Base-by-base conservation (phyloP, 306 rosid species). In the Fragaria nilgerrensis region DNA sequence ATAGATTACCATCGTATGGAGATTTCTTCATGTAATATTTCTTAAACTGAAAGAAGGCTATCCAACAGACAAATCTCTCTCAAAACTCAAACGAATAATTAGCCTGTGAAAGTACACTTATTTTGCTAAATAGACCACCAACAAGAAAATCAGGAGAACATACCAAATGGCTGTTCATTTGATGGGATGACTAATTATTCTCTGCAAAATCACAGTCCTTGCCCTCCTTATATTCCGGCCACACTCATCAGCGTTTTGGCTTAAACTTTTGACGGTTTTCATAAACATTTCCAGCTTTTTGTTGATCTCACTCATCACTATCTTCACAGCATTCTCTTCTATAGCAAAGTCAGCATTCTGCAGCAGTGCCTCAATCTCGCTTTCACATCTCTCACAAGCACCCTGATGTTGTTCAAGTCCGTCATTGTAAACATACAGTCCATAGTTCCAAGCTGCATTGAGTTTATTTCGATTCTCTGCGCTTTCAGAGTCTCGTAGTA, bases 271-370 rank as follows among this genome's bases (percentile, higher is more conserved):
- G 9, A 91, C 81, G 56, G 83, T 88, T 45, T 87, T 88, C 5
- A 74, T 53, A 70, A 92, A 90, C 36, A 4, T 81, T 64, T 86
- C 90, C 53, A 90, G 86, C 82, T 85, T 87, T 86, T 90, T 94
- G 93, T 88, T 87, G 80, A 94, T 92, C 80, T 92, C 96, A 11
- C 83, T 92, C 12, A 94, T 88, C 11, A 86, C 95, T 64, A 89
- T 75, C 85, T 75, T 88, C 56, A 94, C 83, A 39, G 79, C 89
- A 62, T 88, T 11, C 74, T 90, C 95, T 65, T 90, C 88, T 79
- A 92, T 85, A 77, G 93, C 97, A 80, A 89, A 87, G 68, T 79
- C 86, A 77, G 89, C 87, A 83, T 15, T 79, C 61, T 79, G 82
- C 86, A 87, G 61, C 80, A 90, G 73, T 1, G 93, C 80, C 48